Evolutionary conservation across 2,329 filamentous ascomycete species (phyloP).

Genomic region (Trichoderma atroviride): DNA sequence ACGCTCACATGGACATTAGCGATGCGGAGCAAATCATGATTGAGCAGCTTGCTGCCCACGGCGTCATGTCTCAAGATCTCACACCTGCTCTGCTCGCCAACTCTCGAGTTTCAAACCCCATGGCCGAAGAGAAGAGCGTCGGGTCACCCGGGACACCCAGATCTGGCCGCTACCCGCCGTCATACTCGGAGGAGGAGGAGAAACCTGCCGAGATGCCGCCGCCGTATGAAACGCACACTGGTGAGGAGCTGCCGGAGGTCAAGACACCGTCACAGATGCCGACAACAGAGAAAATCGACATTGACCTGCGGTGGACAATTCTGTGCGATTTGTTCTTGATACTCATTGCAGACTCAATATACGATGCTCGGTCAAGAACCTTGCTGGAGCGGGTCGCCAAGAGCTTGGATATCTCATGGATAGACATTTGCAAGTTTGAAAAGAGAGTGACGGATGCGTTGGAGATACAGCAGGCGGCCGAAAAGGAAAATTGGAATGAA

Average conservation of each 20-base stretch:
- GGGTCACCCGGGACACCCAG: conserved; percentile 32
- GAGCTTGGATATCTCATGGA: conserved; percentile 80
- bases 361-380: conserved; percentile 84
- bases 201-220: conserved; percentile 55
- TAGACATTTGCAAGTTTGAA: conserved; percentile 95
- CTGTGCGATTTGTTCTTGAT: conserved; percentile 94
- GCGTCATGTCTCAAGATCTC: conserved; percentile 80
- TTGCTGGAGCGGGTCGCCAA: conserved; percentile 82
- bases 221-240: conserved; percentile 64
- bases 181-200: conserved; percentile 44
- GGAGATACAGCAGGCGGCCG: conserved; percentile 94
- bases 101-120: conserved; percentile 87
- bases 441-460: conserved; percentile 95
- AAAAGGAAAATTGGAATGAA: conserved; percentile 98
- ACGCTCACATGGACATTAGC: conserved; percentile 95
- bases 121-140: conserved; percentile 56
- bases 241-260: conserved; percentile 75
- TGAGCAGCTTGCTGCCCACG: conserved; percentile 91
- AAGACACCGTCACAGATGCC: conserved; percentile 82
- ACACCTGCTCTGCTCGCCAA: conserved; percentile 89
- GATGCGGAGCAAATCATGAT: conserved; percentile 96
- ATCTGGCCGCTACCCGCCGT: conserved; percentile 31
- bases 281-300: conserved; percentile 81
- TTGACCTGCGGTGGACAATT: conserved; percentile 95
- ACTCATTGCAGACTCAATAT: conserved; percentile 92